Evolutionary conservation across 805 yeast species (phyloP).

Genomic region (Starmerella sirachaensis): DNA sequence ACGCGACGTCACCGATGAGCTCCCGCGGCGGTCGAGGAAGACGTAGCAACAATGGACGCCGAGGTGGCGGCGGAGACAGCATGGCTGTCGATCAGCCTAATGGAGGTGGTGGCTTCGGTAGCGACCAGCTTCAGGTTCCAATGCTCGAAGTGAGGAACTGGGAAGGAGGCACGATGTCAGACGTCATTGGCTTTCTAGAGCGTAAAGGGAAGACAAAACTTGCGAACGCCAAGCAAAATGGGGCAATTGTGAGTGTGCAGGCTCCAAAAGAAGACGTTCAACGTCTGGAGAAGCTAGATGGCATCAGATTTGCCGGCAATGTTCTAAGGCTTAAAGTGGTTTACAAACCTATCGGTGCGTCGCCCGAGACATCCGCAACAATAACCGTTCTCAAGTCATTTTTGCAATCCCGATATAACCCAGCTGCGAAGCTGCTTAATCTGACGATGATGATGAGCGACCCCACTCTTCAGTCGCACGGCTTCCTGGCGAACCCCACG

Average conservation of each 20-base stretch:
- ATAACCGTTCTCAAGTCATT: slow-evolving; percentile 52
- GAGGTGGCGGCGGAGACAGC: slow-evolving; percentile 25
- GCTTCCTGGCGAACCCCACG: slow-evolving; percentile 49
- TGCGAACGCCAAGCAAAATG: slow-evolving; percentile 41
- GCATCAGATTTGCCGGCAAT: slow-evolving; percentile 73
- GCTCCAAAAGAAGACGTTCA: slow-evolving; percentile 51
- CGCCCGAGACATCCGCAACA: slow-evolving; percentile 29
- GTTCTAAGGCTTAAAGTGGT: slow-evolving; percentile 41
- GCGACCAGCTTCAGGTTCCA: too few relatives aligned
- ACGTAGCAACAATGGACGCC: slow-evolving; percentile 3
- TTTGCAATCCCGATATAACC: slow-evolving; percentile 54
- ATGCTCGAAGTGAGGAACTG: slow-evolving; percentile 68
- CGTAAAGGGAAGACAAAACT: slow-evolving; percentile 53
- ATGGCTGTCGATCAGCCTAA: slow-evolving; percentile 27
- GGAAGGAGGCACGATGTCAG: slow-evolving; percentile 66
- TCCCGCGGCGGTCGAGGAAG: slow-evolving; percentile 17
- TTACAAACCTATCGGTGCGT: slow-evolving; percentile 6
- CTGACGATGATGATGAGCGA: slow-evolving; percentile 55
- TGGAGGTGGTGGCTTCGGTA: too few relatives aligned
- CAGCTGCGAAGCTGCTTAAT: slow-evolving; percentile 54
- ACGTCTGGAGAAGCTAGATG: slow-evolving; percentile 48
- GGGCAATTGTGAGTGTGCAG: slow-evolving; percentile 46
- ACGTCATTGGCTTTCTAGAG: slow-evolving; percentile 54
- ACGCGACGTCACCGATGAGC: neutral
- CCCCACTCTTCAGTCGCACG: slow-evolving; percentile 44